Base-by-base conservation (phyloP, 1,139 yeast species). In the Diutina pseudorugosa region DNA sequence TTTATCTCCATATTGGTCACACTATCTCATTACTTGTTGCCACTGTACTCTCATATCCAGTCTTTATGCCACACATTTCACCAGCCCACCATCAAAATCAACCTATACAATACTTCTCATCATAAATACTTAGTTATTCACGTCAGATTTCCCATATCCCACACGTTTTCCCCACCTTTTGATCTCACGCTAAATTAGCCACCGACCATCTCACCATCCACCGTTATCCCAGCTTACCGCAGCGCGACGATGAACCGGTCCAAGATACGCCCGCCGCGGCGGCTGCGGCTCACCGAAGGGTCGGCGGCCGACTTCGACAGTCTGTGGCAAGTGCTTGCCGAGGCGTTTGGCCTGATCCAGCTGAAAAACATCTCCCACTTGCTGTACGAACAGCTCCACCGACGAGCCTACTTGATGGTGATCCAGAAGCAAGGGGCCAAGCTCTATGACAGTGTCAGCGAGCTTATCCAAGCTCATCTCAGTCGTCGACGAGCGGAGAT, bases 361-460 rank as follows among this genome's bases (percentile, higher is more conserved):
- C 73, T 76, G 51, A 83, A 85, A 59, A 82, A 86, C 62, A 91
- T 90, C 11, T 80, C 89, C 4, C 77, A 79, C 55, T 71, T 91
- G 36, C 86, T 95, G 1, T 93, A 88, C 63, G 96, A 90, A 60
- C 88, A 83, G 58, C 74, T 93, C 1, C 93, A 93, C 64, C 72
- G 96, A 52, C 80, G 84, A 42, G 89, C 95, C 0, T 93, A 93
- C 62, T 81, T 82, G 20, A 65, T 90, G 45, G 97, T 90, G 2
- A 66, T 89, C 49, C 76, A 87, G 55, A 90, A 88, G 59, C 78
- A 76, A 59, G 95, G 95, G 2, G 79, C 76, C 44, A 74, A 74
- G 58, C 70, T 93, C 1, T 89, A 91, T 61, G 83, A 79, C 5
- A 76, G 80, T 50, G 84, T 89, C 14, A 67, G 77, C 41, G 66